Base-by-base conservation (phyloP, 2,329 filamentous ascomycete species). In the Raffaelea deltoideospora region DNA sequence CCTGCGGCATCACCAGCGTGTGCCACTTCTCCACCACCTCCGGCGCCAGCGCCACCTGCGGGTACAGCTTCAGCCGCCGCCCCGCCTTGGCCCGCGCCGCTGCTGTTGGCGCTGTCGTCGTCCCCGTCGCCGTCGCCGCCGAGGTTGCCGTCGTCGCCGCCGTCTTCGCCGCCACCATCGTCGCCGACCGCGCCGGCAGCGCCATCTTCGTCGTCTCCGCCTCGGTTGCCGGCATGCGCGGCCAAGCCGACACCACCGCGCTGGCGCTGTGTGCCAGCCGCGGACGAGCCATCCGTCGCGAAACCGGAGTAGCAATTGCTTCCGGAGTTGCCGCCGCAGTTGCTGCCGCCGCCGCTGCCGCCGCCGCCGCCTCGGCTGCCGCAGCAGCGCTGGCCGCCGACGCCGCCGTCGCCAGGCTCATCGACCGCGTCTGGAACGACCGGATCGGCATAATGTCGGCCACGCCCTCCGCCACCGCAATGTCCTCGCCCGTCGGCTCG, bases 1-100 rank as follows among this genome's bases (percentile, higher is more conserved):
- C 71, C 41, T 82, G 76, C 2, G 78, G 77, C 61, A 84, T 81
- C 39, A 85, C 57, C 3, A 67, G 67, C 2, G 63, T 64, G 47
- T 86, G 79, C 81, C 81, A 88, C 43, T 76, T 69, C 26, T 82
- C 73, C 3, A 85, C 60, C 3, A 75, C 63, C 10, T 76, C 71
- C 3, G 71, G 64, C 0, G 74, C 59, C 1, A 78, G 57, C 0
- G 65, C 56, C 0, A 75, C 65, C 36, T 76, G 68, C 1, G 72
- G 72, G 43, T 75, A 79, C 3, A 76, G 60, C 26, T 70, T 67
- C 34, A 67, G 56, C 41, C 72, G 75, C 4, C 53, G 43, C 21
- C 50, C 41, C 5, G 37, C 11, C n/a, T 42, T 41, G 17, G 27
- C 19, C 3, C 35, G 11, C 18, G 10, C n/a, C 20, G 28, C 14